phyloP scores from a whole-genome alignment of 495 filamentous ascomycete genomes.

The Oleoguttula mirabilis region DNA sequence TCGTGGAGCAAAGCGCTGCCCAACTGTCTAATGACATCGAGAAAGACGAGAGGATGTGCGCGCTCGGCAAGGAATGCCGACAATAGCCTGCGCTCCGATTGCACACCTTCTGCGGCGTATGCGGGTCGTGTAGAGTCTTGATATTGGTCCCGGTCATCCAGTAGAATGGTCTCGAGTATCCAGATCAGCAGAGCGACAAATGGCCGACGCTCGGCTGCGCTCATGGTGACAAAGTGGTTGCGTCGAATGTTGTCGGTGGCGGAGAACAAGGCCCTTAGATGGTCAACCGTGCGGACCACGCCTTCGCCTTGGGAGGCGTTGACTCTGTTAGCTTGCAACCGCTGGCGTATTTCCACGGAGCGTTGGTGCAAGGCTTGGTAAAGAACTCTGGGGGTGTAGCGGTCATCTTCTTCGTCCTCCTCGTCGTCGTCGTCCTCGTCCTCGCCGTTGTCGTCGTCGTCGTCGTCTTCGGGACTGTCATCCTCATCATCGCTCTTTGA shows the following conservation, averaged over 20 bases:
- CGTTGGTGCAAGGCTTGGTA: too few relatives aligned
- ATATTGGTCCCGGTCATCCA: constrained; percentile 8
- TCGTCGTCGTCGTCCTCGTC: neutral
- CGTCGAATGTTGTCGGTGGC: constrained; percentile 5
- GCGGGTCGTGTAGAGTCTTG: neutral
- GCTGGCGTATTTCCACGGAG: neutral
- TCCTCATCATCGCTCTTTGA: neutral
- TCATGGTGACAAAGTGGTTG: neutral
- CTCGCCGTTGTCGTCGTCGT: neutral
- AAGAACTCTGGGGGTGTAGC: too few relatives aligned
- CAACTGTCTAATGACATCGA: neutral
- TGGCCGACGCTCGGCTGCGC: neutral
- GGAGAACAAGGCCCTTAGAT: neutral
- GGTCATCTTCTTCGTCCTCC: neutral
- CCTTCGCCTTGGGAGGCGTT: neutral
- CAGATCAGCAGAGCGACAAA: constrained; percentile 5
- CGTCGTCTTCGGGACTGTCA: too few relatives aligned
- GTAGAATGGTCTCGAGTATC: constrained; percentile 1
- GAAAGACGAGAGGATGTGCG: constrained; percentile 2
- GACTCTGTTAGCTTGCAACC: neutral
- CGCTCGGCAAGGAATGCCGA: constrained; percentile 4
- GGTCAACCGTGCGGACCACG: constrained; percentile 6
- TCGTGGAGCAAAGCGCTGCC: neutral
- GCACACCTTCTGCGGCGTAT: constrained; percentile 9
- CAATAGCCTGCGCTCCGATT: constrained; percentile 3